Base-by-base conservation (phyloP, 306 rosid species). In the Fragaria nilgerrensis region DNA sequence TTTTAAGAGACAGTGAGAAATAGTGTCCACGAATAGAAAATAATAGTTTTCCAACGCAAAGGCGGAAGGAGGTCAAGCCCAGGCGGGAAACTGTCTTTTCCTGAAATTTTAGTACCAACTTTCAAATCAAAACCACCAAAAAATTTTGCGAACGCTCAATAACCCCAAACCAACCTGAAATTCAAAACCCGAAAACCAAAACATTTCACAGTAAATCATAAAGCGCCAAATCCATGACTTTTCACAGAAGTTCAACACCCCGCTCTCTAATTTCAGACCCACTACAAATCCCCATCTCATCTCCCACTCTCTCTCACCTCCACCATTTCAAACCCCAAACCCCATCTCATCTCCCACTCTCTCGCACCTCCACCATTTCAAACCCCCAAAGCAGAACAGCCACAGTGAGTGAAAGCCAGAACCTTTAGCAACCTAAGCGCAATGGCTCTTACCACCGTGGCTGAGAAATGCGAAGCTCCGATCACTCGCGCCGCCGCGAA, bases 401-500 rank as follows among this genome's bases (percentile, higher is more conserved):
- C 50, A 39, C 67, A 23, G 11, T 34, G 69, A 34, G 14, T 64
- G 45, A 64, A 64, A 62, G 53, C 4, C 36, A 41, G 39, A 49
- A 47, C 53, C 69, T 41, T 23, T 29, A 71, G 25, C 68, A 5
- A 65, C 12, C 19, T 37, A 3, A 6, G 25, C 5, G 58, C 58
- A 63, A 59, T 63, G 78, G 78, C 70, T 47, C 23, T 53, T 63
- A 22, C 34, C 5, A 23, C 74, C 49, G 76, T 76, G 86, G 85
- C 79, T 2, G 89, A 83, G 41, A 78, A 58, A 48, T 37, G 68
- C 68, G 70, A 65, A 17, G 70, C 37, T 15, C 88, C 82, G 25
- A 36, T 81, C 74, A 89, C 93, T 9, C 93, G 97, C 15, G 90
- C 87, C 3, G 87, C 95, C 2, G 78, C 83, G 70, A 90, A 82